Evolutionary conservation across 1,139 yeast genomes (phyloP).

Genomic region (Candida labiduridarum): DNA sequence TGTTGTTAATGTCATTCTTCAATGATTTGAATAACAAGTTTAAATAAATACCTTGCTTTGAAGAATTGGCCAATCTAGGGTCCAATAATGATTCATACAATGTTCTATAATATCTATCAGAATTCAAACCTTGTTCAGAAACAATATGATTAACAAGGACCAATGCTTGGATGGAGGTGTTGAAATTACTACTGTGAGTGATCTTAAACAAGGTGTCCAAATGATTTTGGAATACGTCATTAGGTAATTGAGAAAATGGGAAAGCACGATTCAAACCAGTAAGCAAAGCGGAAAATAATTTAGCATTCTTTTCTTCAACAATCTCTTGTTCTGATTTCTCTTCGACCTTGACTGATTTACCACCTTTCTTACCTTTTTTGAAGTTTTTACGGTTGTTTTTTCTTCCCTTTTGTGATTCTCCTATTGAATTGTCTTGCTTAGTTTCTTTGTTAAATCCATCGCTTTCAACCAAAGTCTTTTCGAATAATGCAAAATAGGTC

Average conservation of each 20-base stretch:
- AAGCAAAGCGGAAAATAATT: slow-evolving; percentile 84
- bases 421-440: slow-evolving; percentile 40
- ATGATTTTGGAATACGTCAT: slow-evolving; percentile 73
- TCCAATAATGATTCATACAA: slow-evolving; percentile 89
- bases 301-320: slow-evolving; percentile 81
- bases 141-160: slow-evolving; percentile 80
- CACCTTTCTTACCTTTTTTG: slow-evolving; percentile 71
- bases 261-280: slow-evolving; percentile 97
- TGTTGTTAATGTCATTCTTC: slow-evolving; percentile 63
- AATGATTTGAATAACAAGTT: slow-evolving; percentile 83
- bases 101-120: slow-evolving; percentile 84
- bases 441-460: slow-evolving; percentile 50
- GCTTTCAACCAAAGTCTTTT: slow-evolving; percentile 72
- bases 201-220: slow-evolving; percentile 83
- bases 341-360: slow-evolving; percentile 67
- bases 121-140: slow-evolving; percentile 53
- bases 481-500: slow-evolving; percentile 85
- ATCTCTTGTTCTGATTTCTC: slow-evolving; percentile 71
- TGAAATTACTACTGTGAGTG: slow-evolving; percentile 92
- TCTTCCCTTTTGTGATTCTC: slow-evolving; percentile 50
- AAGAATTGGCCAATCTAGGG: slow-evolving; percentile 76
- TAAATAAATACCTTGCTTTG: slow-evolving; percentile 88
- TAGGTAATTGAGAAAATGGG: slow-evolving; percentile 83
- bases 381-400: slow-evolving; percentile 54
- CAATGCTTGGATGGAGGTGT: slow-evolving; percentile 91